Evolutionary conservation across 441 rosid species (phyloP), one percentile per base, ranked within the genome.

Genomic region (Brassica hybrid): DNA sequence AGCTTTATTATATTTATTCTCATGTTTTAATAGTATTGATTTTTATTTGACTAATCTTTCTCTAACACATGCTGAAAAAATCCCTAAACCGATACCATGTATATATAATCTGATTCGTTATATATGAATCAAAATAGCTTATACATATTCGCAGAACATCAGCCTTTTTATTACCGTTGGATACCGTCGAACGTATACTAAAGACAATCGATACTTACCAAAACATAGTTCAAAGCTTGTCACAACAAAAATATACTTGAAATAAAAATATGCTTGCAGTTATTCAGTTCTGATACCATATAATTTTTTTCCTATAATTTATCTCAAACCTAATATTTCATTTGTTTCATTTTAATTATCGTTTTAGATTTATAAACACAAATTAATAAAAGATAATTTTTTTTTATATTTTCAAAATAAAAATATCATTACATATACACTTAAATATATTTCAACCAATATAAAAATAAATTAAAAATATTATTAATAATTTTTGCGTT

Each of bases 71-170:
- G 67, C 61, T 50, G 19, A 50, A 16, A 17, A 16, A 17, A 7
- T 5, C 11, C 7, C 7, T 17, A 54, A 54, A 54, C 59, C 23
- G 12, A 7, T 16, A 54, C 59, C 11, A 19, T 17, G 59, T 54
- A 54, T 54, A 21, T 21, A 21, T 17, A 54, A 54, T 52, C 17
- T 7, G 23, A 52, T 52, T 52, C 3, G 11, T 52, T 52, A 52
- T 52, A 52, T 16, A 52, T 50, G 17, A 50, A 50, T 52, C 21
- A 52, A 52, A 52, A 14, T 52, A 11, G 61, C 27, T 57, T 38
- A 71, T 71, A 54, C 38, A 71, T 71, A 58, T 69, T 57, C 56
- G 30, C 43, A 43, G 7, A 59, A 36, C 23, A 58, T 38, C 48
- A 59, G 74, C 74, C 38, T 59, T 57, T 48, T 19, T 27, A 5